Evolutionary conservation across 192 early-diverging fungal species (phyloP), one percentile per base, ranked within the genome.

Genomic region (Dissophora globulifera): DNA sequence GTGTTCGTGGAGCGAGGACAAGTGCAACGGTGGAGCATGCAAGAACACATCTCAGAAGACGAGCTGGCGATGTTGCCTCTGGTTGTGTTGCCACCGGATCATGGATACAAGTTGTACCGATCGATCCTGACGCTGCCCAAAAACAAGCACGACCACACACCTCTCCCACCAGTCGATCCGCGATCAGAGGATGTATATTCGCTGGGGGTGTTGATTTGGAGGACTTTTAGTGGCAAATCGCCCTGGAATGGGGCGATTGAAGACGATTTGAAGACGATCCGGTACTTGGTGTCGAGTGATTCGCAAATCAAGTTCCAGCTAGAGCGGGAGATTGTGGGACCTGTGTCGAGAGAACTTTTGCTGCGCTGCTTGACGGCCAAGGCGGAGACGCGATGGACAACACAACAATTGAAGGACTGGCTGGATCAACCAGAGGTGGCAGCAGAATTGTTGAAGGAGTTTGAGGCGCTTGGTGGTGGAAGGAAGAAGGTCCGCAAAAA

Each of bases 181-280:
- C 66, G 82, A 15, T 69, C 82, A 1, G 84, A 88, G 38, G 86
- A 89, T 53, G 80, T 86, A 50, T 86, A 89, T 50, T 84, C 84
- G 0, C 51, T 86, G 17, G 87, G 87, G 7, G 82, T 88, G 0
- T 70, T 88, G 57, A 84, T 85, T 9, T 88, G 87, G 87, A 80
- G 84, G 32, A 85, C 80, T 17, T 87, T 89, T 68, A 78, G 85
- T 2, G 86, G 84, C 19, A 86, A 83, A 13, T 86, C 85, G 15
- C 87, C 85, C 8, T 88, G 87, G 86, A 71, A 79, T 31, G 85
- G 87, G 3, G 82, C 86, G 31, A 78, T 88, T 16, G 86, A 88
- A 50, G 84, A 85, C 0, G 85, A 88, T 53, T 33, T 88, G 26
- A 86, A 86, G 50, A 79, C 68, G 26, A 66, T 88, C 3, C 70